Evolutionary conservation across 2,329 filamentous ascomycete species (phyloP).

Genomic region (Pseudogymnoascus sp.): DNA sequence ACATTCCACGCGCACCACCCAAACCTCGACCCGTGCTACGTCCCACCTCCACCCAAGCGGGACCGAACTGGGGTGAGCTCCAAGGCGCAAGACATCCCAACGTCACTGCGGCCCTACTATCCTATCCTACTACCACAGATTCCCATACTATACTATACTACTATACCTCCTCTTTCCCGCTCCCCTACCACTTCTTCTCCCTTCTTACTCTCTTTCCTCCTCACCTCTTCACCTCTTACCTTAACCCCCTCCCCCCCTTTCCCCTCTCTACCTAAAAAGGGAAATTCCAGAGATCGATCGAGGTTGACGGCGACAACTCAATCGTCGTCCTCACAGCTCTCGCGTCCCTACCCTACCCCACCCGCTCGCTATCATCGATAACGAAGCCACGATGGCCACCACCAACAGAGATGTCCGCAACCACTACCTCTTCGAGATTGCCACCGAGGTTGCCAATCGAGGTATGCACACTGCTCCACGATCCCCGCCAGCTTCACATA

Average conservation of each 20-base stretch:
- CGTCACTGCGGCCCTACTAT: background rate
- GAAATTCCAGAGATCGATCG: background rate
- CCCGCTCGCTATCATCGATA: background rate
- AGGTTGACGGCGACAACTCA: background rate
- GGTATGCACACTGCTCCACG: conserved; percentile 44
- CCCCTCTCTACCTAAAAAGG: background rate
- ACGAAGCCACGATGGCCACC: conserved; percentile 1
- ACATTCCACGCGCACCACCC: background rate
- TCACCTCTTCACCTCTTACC: background rate
- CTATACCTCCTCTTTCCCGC: background rate
- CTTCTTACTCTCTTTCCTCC: no score
- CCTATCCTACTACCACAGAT: background rate
- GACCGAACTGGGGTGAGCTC: background rate
- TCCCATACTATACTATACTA: background rate
- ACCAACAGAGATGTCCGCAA: conserved; percentile 67
- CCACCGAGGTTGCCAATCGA: conserved; percentile 95
- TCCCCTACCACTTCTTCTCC: no score
- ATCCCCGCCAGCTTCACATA: background rate
- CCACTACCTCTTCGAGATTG: conserved; percentile 92
- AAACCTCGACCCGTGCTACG: background rate
- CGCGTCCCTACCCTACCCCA: background rate
- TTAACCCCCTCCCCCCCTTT: background rate
- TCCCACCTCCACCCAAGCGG: background rate
- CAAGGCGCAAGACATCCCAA: background rate
- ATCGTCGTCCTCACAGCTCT: background rate